Percentiles rank a stretch among this genome's conserved stretches.
These are phyloP conservation scores for Fusarium lyarnte DNA, from an alignment of 2,329 filamentous ascomycete species.

Conservation along the genomic window DNA sequence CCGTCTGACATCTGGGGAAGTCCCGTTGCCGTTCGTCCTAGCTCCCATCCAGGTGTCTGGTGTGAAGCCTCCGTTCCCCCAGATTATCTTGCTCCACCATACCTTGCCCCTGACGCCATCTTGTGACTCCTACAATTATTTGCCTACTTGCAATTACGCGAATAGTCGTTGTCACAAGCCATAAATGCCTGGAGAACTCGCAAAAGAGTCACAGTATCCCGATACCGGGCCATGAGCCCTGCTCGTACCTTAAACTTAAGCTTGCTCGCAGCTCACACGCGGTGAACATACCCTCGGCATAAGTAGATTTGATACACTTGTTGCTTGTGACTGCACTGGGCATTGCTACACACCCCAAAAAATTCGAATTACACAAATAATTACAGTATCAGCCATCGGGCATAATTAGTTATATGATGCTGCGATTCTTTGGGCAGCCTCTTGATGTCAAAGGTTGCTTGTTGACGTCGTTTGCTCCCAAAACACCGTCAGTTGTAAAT, in stretches of 20 bases:
- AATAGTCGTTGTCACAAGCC: not conserved
- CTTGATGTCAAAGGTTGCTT: not conserved
- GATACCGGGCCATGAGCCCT: constrained; percentile 30
- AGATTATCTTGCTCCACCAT: constrained; percentile 16
- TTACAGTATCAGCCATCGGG: constrained; percentile 5
- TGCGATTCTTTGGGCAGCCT: not conserved
- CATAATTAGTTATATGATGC: not conserved
- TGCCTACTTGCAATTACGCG: constrained; percentile 12
- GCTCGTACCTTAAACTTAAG: constrained; percentile 9
- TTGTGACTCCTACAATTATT: constrained; percentile 1
- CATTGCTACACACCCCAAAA: not conserved
- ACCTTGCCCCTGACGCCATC: constrained; percentile 25
- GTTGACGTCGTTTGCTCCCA: constrained; percentile 1
- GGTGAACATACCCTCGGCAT: constrained; percentile 24
- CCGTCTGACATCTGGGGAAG: constrained; percentile 27
- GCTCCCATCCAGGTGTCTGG: constrained; percentile 20
- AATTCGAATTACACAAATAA: not conserved
- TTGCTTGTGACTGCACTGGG: constrained; percentile 5
- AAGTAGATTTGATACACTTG: not conserved
- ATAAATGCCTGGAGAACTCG: not conserved
- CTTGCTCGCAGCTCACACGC: constrained; percentile 11
- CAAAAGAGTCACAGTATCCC: constrained; percentile 18
- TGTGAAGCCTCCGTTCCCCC: constrained; percentile 34
- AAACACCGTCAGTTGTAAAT: constrained; percentile 6
- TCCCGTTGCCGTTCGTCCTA: constrained; percentile 39